Evolutionary conservation across 768 basidiomycete genomes (phyloP).

Genomic region (Pseudohyphozyma bogoriensis): DNA sequence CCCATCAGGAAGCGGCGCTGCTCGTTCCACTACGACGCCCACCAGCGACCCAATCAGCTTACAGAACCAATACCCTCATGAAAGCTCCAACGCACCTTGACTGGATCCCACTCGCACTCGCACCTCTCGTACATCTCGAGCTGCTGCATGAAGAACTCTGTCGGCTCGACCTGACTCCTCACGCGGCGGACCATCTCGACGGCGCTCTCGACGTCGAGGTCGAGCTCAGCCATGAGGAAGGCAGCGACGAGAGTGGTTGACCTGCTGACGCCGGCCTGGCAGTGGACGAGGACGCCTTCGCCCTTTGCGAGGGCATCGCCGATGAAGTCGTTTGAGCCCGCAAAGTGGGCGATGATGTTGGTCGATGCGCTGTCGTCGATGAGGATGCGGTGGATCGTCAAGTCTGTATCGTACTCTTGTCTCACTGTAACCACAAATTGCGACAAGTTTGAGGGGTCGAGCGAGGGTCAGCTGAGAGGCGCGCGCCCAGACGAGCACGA

Average conservation of each 20-base stretch:
- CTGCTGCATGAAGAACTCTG: slow-evolving; percentile 31
- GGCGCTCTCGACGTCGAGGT: slow-evolving; percentile 31
- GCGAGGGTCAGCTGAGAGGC: neutral
- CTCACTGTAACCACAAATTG: too few species aligned
- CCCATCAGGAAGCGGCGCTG: slow-evolving; percentile 33
- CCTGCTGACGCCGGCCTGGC: slow-evolving; percentile 33
- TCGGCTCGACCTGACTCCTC: slow-evolving; percentile 29
- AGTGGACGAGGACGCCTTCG: slow-evolving; percentile 33
- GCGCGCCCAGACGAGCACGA: neutral
- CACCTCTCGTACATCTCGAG: slow-evolving; percentile 34
- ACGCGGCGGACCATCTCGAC: slow-evolving; percentile 25
- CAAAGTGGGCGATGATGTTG: slow-evolving; percentile 30
- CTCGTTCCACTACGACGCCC: slow-evolving; percentile 22
- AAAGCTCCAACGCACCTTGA: slow-evolving; percentile 14
- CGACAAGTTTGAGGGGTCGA: too few species aligned
- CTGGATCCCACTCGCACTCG: slow-evolving; percentile 31
- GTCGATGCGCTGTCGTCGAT: slow-evolving; percentile 31
- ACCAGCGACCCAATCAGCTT: neutral
- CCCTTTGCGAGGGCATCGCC: neutral
- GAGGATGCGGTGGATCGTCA: slow-evolving; percentile 24
- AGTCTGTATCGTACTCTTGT: slow-evolving; percentile 25
- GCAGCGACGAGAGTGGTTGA: slow-evolving; percentile 32
- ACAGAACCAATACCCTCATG: too few species aligned
- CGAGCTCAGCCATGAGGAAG: slow-evolving; percentile 29
- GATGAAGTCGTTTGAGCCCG: slow-evolving; percentile 23